A percentile compares a stretch with the other conserved stretches of the same genome.
phyloP scores from a whole-genome alignment of 2,329 filamentous ascomycete genomes.

The Penicillium sp. region DNA sequence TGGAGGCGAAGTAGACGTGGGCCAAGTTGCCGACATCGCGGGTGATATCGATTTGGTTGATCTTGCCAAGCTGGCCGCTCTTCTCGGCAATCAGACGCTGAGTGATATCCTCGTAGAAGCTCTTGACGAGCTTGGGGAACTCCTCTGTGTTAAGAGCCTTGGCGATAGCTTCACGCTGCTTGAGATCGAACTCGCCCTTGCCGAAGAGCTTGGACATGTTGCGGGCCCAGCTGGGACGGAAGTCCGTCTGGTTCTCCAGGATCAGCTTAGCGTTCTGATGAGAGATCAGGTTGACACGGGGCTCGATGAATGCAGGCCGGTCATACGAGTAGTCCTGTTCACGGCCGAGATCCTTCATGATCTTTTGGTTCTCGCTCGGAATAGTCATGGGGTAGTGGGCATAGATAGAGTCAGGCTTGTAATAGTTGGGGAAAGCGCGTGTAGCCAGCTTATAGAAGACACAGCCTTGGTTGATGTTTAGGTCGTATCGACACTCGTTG shows the following conservation, averaged over 20 bases:
- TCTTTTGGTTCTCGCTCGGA: slow-evolving; percentile 67
- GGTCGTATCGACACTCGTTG: slow-evolving; percentile 68
- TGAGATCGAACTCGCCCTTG: slow-evolving; percentile 50
- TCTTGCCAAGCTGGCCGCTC: slow-evolving; percentile 59
- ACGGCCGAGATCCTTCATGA: slow-evolving; percentile 64
- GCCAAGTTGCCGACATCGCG: slow-evolving; percentile 55
- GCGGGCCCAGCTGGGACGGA: slow-evolving; percentile 63
- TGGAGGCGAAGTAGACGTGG: slow-evolving; percentile 54
- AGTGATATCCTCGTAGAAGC: slow-evolving; percentile 63
- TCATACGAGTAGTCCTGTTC: slow-evolving; percentile 67
- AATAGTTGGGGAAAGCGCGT: slow-evolving; percentile 75
- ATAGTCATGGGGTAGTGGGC: slow-evolving; percentile 71
- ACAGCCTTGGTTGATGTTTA: slow-evolving; percentile 72
- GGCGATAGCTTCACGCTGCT: slow-evolving; percentile 53
- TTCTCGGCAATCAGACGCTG: slow-evolving; percentile 61
- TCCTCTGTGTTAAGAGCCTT: slow-evolving; percentile 59
- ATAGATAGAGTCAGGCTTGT: slow-evolving; percentile 73
- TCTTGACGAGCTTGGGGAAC: slow-evolving; percentile 61
- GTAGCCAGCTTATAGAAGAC: slow-evolving; percentile 82
- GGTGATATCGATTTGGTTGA: slow-evolving; percentile 67
- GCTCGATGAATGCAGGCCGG: slow-evolving; percentile 52
- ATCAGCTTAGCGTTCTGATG: slow-evolving; percentile 61
- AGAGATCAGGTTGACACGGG: slow-evolving; percentile 56
- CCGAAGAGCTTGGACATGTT: slow-evolving; percentile 62
- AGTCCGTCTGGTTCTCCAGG: slow-evolving; percentile 58